These are phyloP conservation scores for Saururus chinensis DNA, from an alignment of 164 flowering plant species.

Conservation along the genomic window DNA sequence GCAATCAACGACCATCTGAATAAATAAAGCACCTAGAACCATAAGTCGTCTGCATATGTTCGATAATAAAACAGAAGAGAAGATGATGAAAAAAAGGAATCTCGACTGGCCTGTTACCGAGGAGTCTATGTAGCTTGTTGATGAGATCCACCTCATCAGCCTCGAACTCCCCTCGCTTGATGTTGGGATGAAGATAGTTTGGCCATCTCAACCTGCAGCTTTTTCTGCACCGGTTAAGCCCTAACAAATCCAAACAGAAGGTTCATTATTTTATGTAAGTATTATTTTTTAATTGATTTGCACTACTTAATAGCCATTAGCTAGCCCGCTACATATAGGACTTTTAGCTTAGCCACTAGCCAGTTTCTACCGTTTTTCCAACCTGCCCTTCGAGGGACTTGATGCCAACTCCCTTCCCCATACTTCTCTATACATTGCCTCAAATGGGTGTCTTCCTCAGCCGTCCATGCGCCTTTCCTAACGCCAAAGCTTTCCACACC, in stretches of 20 bases:
- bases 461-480: conserved; percentile 21
- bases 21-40: not conserved
- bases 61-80: not conserved
- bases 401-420: conserved; percentile 29
- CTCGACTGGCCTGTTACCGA: conserved; percentile 8
- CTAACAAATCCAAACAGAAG: not conserved
- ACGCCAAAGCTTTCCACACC: not conserved
- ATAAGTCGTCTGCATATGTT: too few species aligned
- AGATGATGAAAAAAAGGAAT: too few species aligned
- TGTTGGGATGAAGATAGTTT: conserved; percentile 7
- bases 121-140: conserved; percentile 8
- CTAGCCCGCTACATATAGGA: not conserved
- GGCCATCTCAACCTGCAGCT: conserved; percentile 12
- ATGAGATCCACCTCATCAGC: conserved; percentile 9
- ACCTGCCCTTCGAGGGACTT: conserved; percentile 24
- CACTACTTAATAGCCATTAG: not conserved
- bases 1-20: conserved; percentile 13
- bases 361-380: too few species aligned
- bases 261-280: not conserved
- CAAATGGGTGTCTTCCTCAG: conserved; percentile 20
- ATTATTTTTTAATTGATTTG: not conserved
- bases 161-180: conserved; percentile 5
- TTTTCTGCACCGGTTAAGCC: conserved; percentile 7
- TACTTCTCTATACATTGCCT: conserved; percentile 15
- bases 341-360: too few species aligned